Evolutionary conservation across 192 early-diverging fungal genomes (phyloP), one percentile per base, ranked within the genome.

Genomic region (Coemansia nantahalensis): DNA sequence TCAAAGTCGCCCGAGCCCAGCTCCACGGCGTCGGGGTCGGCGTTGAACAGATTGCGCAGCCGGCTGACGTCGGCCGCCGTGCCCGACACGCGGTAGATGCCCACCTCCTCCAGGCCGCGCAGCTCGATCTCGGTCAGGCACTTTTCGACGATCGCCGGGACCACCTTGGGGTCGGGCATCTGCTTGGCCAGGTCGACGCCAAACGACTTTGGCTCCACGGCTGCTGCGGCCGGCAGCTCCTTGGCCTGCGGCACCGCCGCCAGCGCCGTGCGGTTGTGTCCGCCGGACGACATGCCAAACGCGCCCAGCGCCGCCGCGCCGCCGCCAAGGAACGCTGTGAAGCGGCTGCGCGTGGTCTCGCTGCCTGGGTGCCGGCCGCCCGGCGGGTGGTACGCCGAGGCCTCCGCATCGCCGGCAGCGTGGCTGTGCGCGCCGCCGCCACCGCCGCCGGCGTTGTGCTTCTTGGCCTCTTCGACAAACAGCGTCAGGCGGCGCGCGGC

Each of bases 1-100:
- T 77, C 72, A 59, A 82, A 90, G 19, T 79, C 78, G 37, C 83
- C 77, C 1, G 62, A 54, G 49, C 68, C 71, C 51, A 90, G 54
- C 30, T 86, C 71, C 12, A 90, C 78, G 6, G 73, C 67, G 1
- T 78, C 65, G 1, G 77, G 76, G 65, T 82, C 78, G 15, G 58
- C 74, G 50, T 90, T 86, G 57, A 90, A 86, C 54, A 71, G 51
- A 22, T 59, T 48, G 14, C 79, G 70, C 16, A 90, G 77, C 12
- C 76, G 76, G 39, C 77, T 80, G 38, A 89, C 81, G 36, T 83
- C 70, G 8, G 81, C 79, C 8, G 78, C 80, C 13, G 83, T 68
- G 7, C 86, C 87, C 13, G 87, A 80, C 15, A 90, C 81, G 16
- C 87, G 81, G 45, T 90, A 87, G 11, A 90, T 86, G 13, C 86